Evolutionary conservation across 1,139 yeast genomes (phyloP).

Genomic region (Waltiozyma sp.): DNA sequence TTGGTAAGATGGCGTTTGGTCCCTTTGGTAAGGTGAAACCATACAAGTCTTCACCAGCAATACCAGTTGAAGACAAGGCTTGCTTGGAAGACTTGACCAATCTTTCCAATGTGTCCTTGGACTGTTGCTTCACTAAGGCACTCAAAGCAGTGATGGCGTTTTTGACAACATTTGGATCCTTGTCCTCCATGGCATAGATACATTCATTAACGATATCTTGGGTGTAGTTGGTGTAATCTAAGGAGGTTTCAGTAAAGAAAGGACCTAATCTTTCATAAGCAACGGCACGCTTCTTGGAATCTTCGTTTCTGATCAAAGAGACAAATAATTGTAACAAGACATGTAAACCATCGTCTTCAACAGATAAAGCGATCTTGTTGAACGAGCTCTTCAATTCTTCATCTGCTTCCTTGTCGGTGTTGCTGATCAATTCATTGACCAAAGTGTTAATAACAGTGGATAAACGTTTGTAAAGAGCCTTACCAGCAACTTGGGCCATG

Average conservation of each 20-base stretch:
- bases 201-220: constrained; percentile 68
- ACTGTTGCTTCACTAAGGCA: constrained; percentile 57
- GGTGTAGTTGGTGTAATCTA: constrained; percentile 66
- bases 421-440: constrained; percentile 45
- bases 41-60: constrained; percentile 52
- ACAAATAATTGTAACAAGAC: constrained; percentile 76
- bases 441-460: constrained; percentile 62
- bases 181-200: constrained; percentile 64
- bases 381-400: constrained; percentile 43
- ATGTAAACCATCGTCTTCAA: constrained; percentile 75
- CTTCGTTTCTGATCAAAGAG: constrained; percentile 68
- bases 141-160: constrained; percentile 61
- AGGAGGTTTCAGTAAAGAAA: constrained; percentile 53
- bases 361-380: constrained; percentile 59
- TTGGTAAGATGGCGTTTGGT: constrained; percentile 78
- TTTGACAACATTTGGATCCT: constrained; percentile 49
- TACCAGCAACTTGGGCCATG: constrained; percentile 84
- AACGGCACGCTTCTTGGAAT: constrained; percentile 51
- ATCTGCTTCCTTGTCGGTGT: constrained; percentile 25
- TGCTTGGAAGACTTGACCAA: constrained; percentile 72
- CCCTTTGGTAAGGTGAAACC: constrained; percentile 78
- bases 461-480: constrained; percentile 65
- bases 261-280: constrained; percentile 60
- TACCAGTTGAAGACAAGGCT: constrained; percentile 59
- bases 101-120: constrained; percentile 65